Percentiles rank a stretch among this genome's conserved stretches.
Evolutionary conservation across 2,329 filamentous ascomycete species (phyloP).

Genomic region (Nannizziopsis arthrosporioides): DNA sequence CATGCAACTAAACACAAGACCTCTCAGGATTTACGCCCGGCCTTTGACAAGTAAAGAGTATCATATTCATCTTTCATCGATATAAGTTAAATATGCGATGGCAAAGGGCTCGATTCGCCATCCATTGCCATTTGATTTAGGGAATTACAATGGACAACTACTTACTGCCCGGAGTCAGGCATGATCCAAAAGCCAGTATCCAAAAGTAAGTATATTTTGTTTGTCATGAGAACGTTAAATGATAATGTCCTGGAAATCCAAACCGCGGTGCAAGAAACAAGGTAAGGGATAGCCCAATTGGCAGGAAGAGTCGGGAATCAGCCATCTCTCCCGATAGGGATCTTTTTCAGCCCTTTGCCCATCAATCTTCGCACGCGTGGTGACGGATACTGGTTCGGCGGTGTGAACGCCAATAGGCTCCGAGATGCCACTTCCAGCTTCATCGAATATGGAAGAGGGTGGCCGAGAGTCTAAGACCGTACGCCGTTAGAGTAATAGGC

Average conservation of each 20-base stretch:
- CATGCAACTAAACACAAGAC: no score
- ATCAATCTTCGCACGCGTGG: background rate
- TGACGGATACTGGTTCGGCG: background rate
- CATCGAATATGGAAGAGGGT: background rate
- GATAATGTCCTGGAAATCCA: constrained; percentile 14
- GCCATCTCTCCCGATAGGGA: background rate
- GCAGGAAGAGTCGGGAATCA: constrained; percentile 13
- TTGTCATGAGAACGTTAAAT: background rate
- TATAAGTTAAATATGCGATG: no score
- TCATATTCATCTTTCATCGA: no score
- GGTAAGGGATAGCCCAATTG: constrained; percentile 15
- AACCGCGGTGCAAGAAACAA: constrained; percentile 18
- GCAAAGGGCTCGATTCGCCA: no score
- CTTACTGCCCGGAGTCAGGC: no score
- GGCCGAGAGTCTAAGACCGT: background rate
- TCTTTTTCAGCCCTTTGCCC: background rate
- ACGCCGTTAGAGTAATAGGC: background rate
- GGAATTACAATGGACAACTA: no score
- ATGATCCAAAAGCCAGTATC: no score
- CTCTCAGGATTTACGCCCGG: no score
- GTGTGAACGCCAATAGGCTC: background rate
- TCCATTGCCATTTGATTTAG: no score
- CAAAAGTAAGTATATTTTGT: no score
- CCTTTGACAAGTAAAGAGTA: no score
- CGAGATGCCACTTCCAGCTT: background rate